Conservation (phyloP, 2,329 filamentous ascomycete genomes). For the Pestalotiopsis sp. region DNA sequence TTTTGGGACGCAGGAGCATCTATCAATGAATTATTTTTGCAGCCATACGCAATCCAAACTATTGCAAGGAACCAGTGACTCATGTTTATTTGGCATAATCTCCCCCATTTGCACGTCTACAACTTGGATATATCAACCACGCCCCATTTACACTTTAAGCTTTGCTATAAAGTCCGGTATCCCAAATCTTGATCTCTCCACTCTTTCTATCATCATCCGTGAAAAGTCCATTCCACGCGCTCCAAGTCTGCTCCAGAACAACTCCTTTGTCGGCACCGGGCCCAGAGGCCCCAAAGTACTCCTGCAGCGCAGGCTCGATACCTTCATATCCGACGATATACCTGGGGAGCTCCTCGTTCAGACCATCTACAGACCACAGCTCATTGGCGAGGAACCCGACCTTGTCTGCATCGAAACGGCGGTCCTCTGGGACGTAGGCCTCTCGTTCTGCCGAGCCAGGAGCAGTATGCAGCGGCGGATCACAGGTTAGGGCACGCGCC, state of each 20-base stretch:
- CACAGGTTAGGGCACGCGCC: slow-evolving; percentile 87
- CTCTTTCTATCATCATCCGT: slow-evolving; percentile 62
- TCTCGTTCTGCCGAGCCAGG: slow-evolving; percentile 64
- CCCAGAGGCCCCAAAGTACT: slow-evolving; percentile 44
- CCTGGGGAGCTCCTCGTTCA: slow-evolving; percentile 47
- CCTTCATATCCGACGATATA: slow-evolving; percentile 66
- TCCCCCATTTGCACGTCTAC: neutral
- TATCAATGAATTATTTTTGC: no score
- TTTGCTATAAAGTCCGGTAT: slow-evolving; percentile 28
- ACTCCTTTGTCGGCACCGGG: slow-evolving; percentile 44
- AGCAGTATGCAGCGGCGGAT: slow-evolving; percentile 74
- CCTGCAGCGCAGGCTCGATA: slow-evolving; percentile 48
- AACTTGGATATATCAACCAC: neutral
- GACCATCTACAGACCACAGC: slow-evolving; percentile 46
- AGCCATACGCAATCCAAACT: no score
- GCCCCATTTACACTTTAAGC: neutral
- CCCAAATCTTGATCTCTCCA: slow-evolving; percentile 63
- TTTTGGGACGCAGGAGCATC: no score
- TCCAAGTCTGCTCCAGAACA: slow-evolving; percentile 53
- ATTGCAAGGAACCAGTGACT: no score
- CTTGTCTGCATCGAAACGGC: slow-evolving; percentile 79
- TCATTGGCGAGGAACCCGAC: slow-evolving; percentile 56
- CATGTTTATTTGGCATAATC: neutral
- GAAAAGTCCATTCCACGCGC: slow-evolving; percentile 62
- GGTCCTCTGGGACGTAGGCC: slow-evolving; percentile 84